Conservation (phyloP, 225 moss, liverwort and hornwort species). For the Physcomitrium patens region DNA sequence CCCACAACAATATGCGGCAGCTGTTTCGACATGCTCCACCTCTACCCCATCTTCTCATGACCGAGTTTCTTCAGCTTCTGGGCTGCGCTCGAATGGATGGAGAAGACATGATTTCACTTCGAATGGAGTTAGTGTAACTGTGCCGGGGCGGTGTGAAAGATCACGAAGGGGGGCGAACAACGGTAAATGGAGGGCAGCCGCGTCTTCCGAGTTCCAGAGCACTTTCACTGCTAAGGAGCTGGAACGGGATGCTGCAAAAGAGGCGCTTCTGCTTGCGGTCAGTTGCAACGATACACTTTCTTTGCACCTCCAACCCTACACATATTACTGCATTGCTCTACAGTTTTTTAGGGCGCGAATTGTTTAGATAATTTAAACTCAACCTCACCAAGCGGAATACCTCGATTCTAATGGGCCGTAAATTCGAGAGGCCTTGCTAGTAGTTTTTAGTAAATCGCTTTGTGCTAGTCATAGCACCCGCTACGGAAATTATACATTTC, state of each 20-base stretch:
- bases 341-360: not conserved
- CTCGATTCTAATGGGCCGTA: not conserved
- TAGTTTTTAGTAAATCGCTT: slow-evolving; percentile 1
- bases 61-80: slow-evolving; percentile 26
- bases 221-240: slow-evolving; percentile 81
- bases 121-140: slow-evolving; percentile 24
- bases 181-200: slow-evolving; percentile 32
- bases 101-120: slow-evolving; percentile 15
- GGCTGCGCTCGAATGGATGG: slow-evolving; percentile 21
- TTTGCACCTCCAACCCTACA: not conserved
- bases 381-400: not conserved
- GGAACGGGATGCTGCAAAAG: slow-evolving; percentile 93
- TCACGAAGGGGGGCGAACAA: slow-evolving; percentile 15
- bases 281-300: slow-evolving; percentile 20
- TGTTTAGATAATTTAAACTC: not conserved
- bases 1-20: slow-evolving; percentile 41
- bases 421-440: not conserved
- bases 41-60: slow-evolving; percentile 30
- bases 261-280: slow-evolving; percentile 84
- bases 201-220: slow-evolving; percentile 49
- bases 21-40: slow-evolving; percentile 42
- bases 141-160: slow-evolving; percentile 1
- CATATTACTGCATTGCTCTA: not conserved
- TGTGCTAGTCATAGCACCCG: not conserved
- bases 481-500: too few relatives aligned